Evolutionary conservation across 2,329 filamentous ascomycete species (phyloP).

Genomic region (Annulohypoxylon truncatum): DNA sequence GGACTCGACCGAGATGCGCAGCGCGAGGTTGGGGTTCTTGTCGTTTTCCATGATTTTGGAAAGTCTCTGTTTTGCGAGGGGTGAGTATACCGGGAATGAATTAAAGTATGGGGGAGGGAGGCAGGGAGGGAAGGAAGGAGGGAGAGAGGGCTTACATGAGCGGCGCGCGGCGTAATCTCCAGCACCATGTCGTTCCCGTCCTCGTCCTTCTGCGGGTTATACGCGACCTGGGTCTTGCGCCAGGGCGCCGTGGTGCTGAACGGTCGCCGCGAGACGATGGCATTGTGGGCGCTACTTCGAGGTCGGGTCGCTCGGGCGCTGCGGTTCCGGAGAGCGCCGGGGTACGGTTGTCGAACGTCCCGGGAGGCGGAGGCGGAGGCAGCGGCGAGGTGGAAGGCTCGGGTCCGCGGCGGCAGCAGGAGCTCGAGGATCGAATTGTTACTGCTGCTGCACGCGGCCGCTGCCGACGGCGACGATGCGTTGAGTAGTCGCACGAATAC

Average conservation of each 20-base stretch:
- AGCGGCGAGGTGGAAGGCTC: conserved; percentile 49
- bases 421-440: conserved; percentile 53
- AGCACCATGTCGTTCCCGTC: conserved; percentile 86
- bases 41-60: conserved; percentile 79
- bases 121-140: neutral
- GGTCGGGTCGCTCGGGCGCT: conserved; percentile 5
- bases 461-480: conserved; percentile 32
- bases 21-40: conserved; percentile 79
- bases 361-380: neutral
- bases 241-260: conserved; percentile 55
- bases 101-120: neutral
- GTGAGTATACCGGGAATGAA: neutral
- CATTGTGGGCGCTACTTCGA: neutral
- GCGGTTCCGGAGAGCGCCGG: conserved; percentile 17
- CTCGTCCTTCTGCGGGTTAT: conserved; percentile 83
- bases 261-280: neutral
- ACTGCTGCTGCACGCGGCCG: conserved; percentile 22
- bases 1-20: conserved; percentile 92
- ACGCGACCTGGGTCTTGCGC: conserved; percentile 61
- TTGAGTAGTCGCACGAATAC: conserved; percentile 50
- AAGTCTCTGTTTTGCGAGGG: conserved; percentile 68
- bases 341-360: neutral
- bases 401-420: conserved; percentile 44
- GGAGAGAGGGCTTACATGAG: conserved; percentile 65
- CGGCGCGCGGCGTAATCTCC: conserved; percentile 85